These are phyloP conservation scores for Torulaspora microellipsoides DNA, from an alignment of 805 yeast genomes.

Conservation along the genomic window DNA sequence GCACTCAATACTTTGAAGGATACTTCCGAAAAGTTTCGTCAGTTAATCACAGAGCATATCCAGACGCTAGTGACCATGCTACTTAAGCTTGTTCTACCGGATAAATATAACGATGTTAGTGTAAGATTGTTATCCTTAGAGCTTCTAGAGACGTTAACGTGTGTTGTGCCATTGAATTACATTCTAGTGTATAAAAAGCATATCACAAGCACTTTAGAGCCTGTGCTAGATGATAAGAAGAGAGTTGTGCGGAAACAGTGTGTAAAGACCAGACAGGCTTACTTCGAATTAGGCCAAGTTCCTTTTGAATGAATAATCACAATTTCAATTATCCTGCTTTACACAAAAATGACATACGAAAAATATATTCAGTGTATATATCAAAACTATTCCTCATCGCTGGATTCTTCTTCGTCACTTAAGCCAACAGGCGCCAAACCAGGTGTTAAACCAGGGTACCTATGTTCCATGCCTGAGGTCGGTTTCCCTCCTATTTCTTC, in stretches of 20 bases:
- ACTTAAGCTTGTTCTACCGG: slow-evolving; percentile 31
- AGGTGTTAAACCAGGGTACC: slow-evolving; percentile 67
- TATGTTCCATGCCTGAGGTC: slow-evolving; percentile 22
- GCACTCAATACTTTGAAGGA: slow-evolving; percentile 56
- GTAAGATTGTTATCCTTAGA: slow-evolving; percentile 56
- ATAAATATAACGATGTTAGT: slow-evolving; percentile 37
- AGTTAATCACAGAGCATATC: slow-evolving; percentile 49
- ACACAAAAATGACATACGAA: background rate
- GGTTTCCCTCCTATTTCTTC: slow-evolving; percentile 19
- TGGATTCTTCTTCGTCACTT: slow-evolving; percentile 47
- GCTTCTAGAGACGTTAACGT: slow-evolving; percentile 49
- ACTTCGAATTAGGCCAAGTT: slow-evolving; percentile 49
- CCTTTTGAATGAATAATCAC: slow-evolving; percentile 30
- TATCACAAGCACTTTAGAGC: slow-evolving; percentile 45
- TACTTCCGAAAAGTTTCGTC: slow-evolving; percentile 52
- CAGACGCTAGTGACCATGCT: slow-evolving; percentile 54
- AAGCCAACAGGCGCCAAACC: slow-evolving; percentile 80
- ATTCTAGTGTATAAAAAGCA: slow-evolving; percentile 49
- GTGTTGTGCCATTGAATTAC: slow-evolving; percentile 37
- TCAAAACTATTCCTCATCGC: slow-evolving; percentile 25
- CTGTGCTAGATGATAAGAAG: slow-evolving; percentile 65
- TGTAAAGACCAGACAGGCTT: slow-evolving; percentile 73
- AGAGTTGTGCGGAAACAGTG: slow-evolving; percentile 73
- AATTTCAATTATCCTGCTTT: background rate
- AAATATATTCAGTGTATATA: background rate